phyloP scores from a whole-genome alignment of 2,329 filamentous ascomycete genomes.

The Basipetospora sp. region DNA sequence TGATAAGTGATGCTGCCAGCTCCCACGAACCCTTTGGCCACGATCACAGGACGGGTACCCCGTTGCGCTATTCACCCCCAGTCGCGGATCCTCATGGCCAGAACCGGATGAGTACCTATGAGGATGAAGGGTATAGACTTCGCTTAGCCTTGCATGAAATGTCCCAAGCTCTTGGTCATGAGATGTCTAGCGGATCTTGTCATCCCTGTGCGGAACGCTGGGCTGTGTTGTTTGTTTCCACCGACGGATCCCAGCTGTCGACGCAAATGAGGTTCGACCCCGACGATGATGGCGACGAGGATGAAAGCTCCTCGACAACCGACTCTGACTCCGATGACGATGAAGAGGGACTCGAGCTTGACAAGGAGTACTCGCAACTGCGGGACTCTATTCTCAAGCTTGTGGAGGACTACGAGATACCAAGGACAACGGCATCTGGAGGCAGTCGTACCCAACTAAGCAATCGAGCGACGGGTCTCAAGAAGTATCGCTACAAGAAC shows the following conservation, averaged over 20 bases:
- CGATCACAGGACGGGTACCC: slow-evolving; percentile 32
- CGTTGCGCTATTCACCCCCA: slow-evolving; percentile 40
- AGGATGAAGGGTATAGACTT: slow-evolving; percentile 51
- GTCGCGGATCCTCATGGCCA: slow-evolving; percentile 29
- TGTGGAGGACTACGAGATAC: slow-evolving; percentile 70
- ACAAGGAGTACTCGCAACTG: slow-evolving; percentile 67
- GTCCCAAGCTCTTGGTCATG: slow-evolving; percentile 47
- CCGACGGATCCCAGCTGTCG: slow-evolving; percentile 55
- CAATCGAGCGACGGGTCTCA: slow-evolving; percentile 50
- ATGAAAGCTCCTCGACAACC: slow-evolving; percentile 45
- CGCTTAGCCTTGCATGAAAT: slow-evolving; percentile 57
- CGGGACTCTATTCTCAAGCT: slow-evolving; percentile 68
- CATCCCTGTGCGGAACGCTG: slow-evolving; percentile 74
- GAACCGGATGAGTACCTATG: slow-evolving; percentile 35
- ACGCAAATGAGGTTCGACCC: slow-evolving; percentile 59
- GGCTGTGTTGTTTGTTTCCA: slow-evolving; percentile 66
- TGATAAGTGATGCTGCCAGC: slow-evolving; percentile 54
- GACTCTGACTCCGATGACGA: slow-evolving; percentile 48
- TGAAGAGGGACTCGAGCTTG: slow-evolving; percentile 46
- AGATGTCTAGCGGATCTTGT: slow-evolving; percentile 50
- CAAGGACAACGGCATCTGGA: slow-evolving; percentile 47
- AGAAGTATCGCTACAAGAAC: slow-evolving; percentile 46
- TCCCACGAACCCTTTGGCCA: slow-evolving; percentile 51
- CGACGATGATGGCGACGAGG: slow-evolving; percentile 53
- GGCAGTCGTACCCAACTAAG: slow-evolving; percentile 50